A percentile compares a stretch with the other conserved stretches of the same genome.
Evolutionary conservation across 192 early-diverging fungal species (phyloP).

Genomic region (Backusella tarrabulga): DNA sequence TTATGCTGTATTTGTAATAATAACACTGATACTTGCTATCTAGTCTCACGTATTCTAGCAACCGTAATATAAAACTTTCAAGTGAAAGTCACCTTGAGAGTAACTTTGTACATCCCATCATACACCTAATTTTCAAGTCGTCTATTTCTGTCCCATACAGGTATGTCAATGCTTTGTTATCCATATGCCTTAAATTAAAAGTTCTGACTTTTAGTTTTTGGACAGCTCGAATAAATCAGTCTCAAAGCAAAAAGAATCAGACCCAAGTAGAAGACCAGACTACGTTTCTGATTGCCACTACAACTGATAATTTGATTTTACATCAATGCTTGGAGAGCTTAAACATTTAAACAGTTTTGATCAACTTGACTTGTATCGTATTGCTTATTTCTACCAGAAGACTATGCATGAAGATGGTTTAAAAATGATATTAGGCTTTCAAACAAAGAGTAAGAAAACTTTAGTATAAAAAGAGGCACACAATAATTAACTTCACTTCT

Average conservation of each 20-base stretch:
- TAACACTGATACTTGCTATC: slow-evolving; percentile 1
- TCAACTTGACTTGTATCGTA: neutral
- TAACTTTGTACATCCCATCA: neutral
- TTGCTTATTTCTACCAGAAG: neutral
- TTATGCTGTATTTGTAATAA: slow-evolving; percentile 6
- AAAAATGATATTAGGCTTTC: neutral
- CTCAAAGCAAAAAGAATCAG: neutral
- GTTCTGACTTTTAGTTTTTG: neutral
- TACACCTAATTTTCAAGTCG: neutral
- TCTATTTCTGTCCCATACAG: neutral
- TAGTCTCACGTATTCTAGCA: slow-evolving; percentile 6
- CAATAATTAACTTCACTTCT: neutral
- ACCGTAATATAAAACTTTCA: slow-evolving; percentile 11
- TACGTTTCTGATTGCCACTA: neutral
- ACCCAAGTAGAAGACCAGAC: neutral
- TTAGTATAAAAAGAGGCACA: neutral
- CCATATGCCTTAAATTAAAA: neutral
- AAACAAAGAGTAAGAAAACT: neutral
- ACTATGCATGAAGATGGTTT: neutral
- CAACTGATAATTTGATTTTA: neutral
- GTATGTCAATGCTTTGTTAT: neutral
- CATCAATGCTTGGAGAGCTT: neutral
- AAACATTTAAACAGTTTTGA: neutral
- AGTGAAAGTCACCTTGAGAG: neutral
- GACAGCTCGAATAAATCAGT: neutral